Conservation (phyloP, 192 early-diverging fungal species). For the Jimgerdemannia flammicorona region DNA sequence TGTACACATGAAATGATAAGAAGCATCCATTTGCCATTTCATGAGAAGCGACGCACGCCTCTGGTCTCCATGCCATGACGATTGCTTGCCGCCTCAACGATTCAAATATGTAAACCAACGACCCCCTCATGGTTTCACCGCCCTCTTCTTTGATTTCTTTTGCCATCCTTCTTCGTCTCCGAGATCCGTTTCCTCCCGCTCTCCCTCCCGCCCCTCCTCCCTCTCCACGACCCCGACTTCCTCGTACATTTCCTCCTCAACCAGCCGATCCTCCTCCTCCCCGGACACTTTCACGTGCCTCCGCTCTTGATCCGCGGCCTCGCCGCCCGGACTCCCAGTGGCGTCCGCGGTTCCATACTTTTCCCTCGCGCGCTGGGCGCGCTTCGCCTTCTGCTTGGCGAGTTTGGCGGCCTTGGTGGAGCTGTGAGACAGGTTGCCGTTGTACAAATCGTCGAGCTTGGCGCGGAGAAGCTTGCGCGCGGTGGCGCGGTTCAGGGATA, state of each 20-base stretch:
- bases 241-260: not conserved
- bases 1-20: too few relatives aligned
- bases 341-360: slow-evolving; percentile 37
- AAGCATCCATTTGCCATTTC: too few relatives aligned
- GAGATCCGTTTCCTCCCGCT: not conserved
- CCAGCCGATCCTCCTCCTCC: not conserved
- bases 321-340: too few relatives aligned
- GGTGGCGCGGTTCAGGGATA: slow-evolving; percentile 69
- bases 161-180: not conserved
- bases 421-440: slow-evolving; percentile 58
- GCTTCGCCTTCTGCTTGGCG: slow-evolving; percentile 50
- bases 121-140: not conserved
- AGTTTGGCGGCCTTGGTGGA: slow-evolving; percentile 60
- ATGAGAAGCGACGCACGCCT: too few relatives aligned
- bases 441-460: slow-evolving; percentile 67
- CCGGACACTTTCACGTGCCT: not conserved
- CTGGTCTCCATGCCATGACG: too few relatives aligned
- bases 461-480: slow-evolving; percentile 58
- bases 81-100: not conserved
- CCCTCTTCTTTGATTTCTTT: slow-evolving; percentile 1
- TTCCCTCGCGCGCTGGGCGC: slow-evolving; percentile 48
- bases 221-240: not conserved
- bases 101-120: not conserved
- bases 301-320: too few relatives aligned
- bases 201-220: slow-evolving; percentile 7